These are phyloP conservation scores for Starmerella riodocensis DNA, from an alignment of 805 yeast species.

Conservation along the genomic window DNA sequence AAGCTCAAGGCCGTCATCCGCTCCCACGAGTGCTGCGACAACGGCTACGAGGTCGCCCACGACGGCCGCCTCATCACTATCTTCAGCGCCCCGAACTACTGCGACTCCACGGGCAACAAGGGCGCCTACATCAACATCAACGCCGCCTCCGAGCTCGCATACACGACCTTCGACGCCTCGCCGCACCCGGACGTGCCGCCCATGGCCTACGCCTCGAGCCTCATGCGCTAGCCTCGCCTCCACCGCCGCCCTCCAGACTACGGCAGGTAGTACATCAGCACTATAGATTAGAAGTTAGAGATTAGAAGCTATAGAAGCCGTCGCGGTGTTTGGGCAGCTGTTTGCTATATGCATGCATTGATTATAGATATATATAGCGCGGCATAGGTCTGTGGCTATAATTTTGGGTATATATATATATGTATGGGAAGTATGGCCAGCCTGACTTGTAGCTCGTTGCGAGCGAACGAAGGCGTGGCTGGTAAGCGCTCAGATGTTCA, in stretches of 20 bases:
- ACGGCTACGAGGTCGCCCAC: conserved; percentile 81
- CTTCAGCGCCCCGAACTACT: conserved; percentile 96
- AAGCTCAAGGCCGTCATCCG: conserved; percentile 68
- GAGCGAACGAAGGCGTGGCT: no score
- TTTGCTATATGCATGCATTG: no score
- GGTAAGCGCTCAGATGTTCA: no score
- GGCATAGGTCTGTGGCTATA: no score
- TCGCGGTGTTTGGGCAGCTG: no score
- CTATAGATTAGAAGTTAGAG: no score
- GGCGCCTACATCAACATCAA: conserved; percentile 79
- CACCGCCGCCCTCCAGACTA: background rate
- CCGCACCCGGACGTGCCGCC: conserved; percentile 86
- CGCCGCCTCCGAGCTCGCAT: conserved; percentile 37
- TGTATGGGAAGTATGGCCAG: no score
- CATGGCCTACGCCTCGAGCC: conserved; percentile 64
- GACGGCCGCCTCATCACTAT: conserved; percentile 77
- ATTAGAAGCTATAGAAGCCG: no score
- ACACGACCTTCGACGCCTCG: conserved; percentile 60
- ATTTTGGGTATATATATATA: no score
- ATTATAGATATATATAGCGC: no score
- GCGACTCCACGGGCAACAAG: conserved; percentile 79
- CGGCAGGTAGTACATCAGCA: no score
- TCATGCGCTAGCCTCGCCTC: conserved; percentile 22
- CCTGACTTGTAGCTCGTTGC: no score
- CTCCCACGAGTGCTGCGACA: conserved; percentile 91